phyloP scores from a whole-genome alignment of 2,329 filamentous ascomycete species.

The Colletotrichum sp. region DNA sequence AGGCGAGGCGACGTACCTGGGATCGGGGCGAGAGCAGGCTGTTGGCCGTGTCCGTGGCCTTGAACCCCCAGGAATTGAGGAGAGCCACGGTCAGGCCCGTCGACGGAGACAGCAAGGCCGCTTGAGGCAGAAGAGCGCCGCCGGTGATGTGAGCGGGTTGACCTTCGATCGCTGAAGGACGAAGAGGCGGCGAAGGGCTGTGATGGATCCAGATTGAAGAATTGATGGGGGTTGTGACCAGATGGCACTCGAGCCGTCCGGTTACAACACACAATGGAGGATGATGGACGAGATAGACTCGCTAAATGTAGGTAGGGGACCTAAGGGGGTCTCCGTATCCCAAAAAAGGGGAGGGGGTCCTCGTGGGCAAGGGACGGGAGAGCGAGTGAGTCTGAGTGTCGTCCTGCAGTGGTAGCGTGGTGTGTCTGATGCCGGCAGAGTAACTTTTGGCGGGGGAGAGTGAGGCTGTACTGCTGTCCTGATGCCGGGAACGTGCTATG shows the following conservation, averaged over 20 bases:
- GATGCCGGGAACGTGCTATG: background rate
- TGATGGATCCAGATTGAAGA: conserved; percentile 22
- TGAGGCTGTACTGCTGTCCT: conserved; percentile 14
- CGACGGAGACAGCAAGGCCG: conserved; percentile 35
- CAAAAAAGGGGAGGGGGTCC: conserved; percentile 11
- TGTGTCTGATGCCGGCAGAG: background rate
- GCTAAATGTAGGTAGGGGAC: conserved; percentile 7
- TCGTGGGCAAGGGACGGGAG: background rate
- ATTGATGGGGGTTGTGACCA: conserved; percentile 20
- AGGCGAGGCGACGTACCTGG: conserved; percentile 51
- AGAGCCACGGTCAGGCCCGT: conserved; percentile 31
- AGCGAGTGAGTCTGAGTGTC: background rate
- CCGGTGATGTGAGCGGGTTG: conserved; percentile 31
- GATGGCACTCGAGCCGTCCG: conserved; percentile 22
- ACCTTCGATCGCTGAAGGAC: conserved; percentile 28
- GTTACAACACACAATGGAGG: conserved; percentile 9
- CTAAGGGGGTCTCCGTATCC: conserved; percentile 15
- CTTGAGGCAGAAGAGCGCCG: conserved; percentile 32
- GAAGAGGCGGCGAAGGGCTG: conserved; percentile 21
- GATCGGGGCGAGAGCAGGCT: conserved; percentile 54
- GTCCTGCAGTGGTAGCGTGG: background rate
- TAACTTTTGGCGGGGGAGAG: background rate
- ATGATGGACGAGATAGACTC: conserved; percentile 11
- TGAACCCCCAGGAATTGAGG: conserved; percentile 42
- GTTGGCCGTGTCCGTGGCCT: conserved; percentile 43